Percentiles rank a stretch among this genome's conserved stretches.
phyloP scores from a whole-genome alignment of 768 basidiomycete genomes.

The Termitomyces sp. region DNA sequence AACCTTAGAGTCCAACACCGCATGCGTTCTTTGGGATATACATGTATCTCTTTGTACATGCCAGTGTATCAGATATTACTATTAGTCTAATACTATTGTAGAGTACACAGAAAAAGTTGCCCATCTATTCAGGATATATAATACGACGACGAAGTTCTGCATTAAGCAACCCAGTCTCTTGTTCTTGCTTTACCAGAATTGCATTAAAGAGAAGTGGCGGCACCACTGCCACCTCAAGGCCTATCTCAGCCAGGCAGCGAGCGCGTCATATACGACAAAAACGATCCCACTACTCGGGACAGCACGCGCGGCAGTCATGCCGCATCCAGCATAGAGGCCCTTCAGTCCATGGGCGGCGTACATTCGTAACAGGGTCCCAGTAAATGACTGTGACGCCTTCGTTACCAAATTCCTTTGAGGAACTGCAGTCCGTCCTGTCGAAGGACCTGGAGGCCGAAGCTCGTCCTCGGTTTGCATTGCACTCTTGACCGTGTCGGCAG shows the following conservation, averaged over 20 bases:
- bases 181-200: too few relatives aligned
- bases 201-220: too few relatives aligned
- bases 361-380: slow-evolving; percentile 60
- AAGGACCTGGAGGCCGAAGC: slow-evolving; percentile 39
- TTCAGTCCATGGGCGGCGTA: slow-evolving; percentile 70
- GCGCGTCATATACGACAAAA: slow-evolving; percentile 86
- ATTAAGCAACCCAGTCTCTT: too few relatives aligned
- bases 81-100: too few relatives aligned
- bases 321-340: slow-evolving; percentile 91
- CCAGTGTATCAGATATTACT: too few relatives aligned
- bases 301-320: slow-evolving; percentile 80
- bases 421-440: neutral
- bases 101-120: too few relatives aligned
- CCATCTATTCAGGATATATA: too few relatives aligned
- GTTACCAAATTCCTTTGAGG: neutral
- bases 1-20: too few relatives aligned
- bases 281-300: slow-evolving; percentile 91
- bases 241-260: slow-evolving; percentile 42
- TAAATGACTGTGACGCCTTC: slow-evolving; percentile 29
- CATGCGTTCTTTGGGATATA: too few relatives aligned
- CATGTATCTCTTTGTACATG: too few relatives aligned
- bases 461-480: slow-evolving; percentile 89
- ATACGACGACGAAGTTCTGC: too few relatives aligned
- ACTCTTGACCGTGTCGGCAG: slow-evolving; percentile 87
- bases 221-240: too few relatives aligned